Evolutionary conservation across 257 asterid genomes (phyloP).

Genomic region (Forsythia viridissima): DNA sequence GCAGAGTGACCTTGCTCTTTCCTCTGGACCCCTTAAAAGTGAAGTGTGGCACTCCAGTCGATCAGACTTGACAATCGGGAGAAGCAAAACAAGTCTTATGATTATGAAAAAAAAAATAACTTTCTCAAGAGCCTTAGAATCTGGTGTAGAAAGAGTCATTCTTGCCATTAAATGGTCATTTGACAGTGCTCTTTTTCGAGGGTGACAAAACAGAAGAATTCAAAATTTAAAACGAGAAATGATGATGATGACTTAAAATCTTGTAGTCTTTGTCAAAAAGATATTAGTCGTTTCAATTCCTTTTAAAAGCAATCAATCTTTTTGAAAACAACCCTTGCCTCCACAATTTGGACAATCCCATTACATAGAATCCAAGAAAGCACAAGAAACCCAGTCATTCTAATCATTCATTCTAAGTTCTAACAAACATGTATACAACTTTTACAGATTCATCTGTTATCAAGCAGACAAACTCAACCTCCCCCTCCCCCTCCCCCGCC

Average conservation of each 20-base stretch:
- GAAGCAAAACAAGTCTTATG: no score
- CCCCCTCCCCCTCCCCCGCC: constrained; percentile 9
- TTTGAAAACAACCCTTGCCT: not conserved
- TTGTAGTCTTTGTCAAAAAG: not conserved
- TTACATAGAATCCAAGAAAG: not conserved
- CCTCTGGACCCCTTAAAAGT: no score
- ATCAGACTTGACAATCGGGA: no score
- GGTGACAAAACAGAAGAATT: not conserved
- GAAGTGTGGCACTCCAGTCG: no score
- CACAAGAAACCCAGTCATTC: not conserved
- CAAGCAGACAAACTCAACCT: constrained; percentile 19
- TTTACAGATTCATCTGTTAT: not conserved
- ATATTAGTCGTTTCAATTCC: not conserved
- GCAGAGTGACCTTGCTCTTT: no score
- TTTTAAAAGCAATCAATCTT: constrained; percentile 12
- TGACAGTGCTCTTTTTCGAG: no score
- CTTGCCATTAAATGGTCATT: no score
- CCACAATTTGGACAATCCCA: constrained; percentile 2
- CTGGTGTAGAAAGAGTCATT: not conserved
- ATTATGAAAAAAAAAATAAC: no score
- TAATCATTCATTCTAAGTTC: not conserved
- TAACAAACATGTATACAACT: not conserved
- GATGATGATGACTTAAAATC: not conserved
- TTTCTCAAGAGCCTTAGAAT: not conserved
- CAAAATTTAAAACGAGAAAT: not conserved